Evolutionary conservation across 2,329 filamentous ascomycete species (phyloP), one percentile per base, ranked within the genome.

Genomic region (Curvularia hawaiiensis): DNA sequence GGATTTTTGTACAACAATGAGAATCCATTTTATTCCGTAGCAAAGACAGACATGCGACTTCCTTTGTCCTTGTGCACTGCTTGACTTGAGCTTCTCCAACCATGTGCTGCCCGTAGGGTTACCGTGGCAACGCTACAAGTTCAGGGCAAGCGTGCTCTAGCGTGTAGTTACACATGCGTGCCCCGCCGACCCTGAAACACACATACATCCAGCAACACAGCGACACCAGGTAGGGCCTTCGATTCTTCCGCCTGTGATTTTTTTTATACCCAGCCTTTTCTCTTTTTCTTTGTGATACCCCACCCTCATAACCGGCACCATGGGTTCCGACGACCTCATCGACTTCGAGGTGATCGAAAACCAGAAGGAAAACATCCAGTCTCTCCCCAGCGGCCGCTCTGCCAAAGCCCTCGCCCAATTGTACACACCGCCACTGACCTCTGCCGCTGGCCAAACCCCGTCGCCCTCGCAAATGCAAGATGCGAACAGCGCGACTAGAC

Each of bases 321-420:
- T 80, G 78, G 76, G 75, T 57, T 79, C 78, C 54, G 77, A 79
- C 57, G 80, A 83, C 65, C 73, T 82, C 24, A 80, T 83, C 68
- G 78, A 81, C 79, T 98, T 99, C 80, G 90, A 96, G 69, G 85
- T 97, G 62, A 97, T 99, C 78, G 95, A 99, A 79, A 87, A 86
- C 46, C 93, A 97, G 70, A 99, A 99, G 79, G 95, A 99, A 80
- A 99, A 99, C 78, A 97, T 99, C 55, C 93, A 97, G 77, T 88
- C 92, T 22, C 84, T 99, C 12, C 93, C 94, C 16, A 90, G 91
- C 61, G 95, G 89, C 33, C 83, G 95, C 64, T 98, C 94, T 40
- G 95, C 94, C 45, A 91, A 88, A 79, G 93, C 95, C 52, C 88
- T 99, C 50, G 92, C 89, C 30, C 86, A 92, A 53, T 85, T 92